Evolutionary conservation across 2,329 filamentous ascomycete species (phyloP), one percentile per base, ranked within the genome.

Genomic region (Penicillium capsulatum): DNA sequence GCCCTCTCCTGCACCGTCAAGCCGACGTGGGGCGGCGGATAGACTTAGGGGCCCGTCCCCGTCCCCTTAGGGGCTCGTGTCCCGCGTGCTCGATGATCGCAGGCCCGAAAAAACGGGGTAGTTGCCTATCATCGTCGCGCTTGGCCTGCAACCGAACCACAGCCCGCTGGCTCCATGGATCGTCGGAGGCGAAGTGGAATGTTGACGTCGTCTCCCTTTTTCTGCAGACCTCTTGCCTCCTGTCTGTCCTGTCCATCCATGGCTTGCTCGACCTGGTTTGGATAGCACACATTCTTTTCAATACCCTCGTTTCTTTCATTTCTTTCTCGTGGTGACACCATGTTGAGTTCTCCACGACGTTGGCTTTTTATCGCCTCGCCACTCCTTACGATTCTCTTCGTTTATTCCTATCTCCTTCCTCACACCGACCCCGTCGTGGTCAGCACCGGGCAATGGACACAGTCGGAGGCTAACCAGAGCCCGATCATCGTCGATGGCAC

Each of bases 31-130:
- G 50, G 44, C 51, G 17, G 17, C 44, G 31, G 45, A 37, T 34
- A 34, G 38, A 27, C 26, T 33, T 39, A 39, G 45, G 38, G 42
- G 41, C 17, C 36, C 44, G 38, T 41, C 31, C 34, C 37, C 32
- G 30, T 44, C 29, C 35, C 48, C 44, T 44, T 54, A n/a, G n/a
- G 53, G 50, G 45, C 32, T 44, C 17, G 20, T 53, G 42, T 41
- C 42, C 52, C 50, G 48, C 46, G 46, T 53, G 46, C 40, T 47
- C n/a, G 51, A 32, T 45, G 50, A 53, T 54, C 51, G 17, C 45
- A 37, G 40, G 40, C 39, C 44, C 32, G 33, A 31, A 31, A 31
- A 29, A 38, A 45, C 41, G 14, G 32, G 34, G 19, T 36, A 17
- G 20, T 42, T 36, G 34, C 46, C 50, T 50, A 53, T 51, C 48